Base-by-base conservation (phyloP, 352 stramenopile genomes). In the Phytophthora agathidicida region DNA sequence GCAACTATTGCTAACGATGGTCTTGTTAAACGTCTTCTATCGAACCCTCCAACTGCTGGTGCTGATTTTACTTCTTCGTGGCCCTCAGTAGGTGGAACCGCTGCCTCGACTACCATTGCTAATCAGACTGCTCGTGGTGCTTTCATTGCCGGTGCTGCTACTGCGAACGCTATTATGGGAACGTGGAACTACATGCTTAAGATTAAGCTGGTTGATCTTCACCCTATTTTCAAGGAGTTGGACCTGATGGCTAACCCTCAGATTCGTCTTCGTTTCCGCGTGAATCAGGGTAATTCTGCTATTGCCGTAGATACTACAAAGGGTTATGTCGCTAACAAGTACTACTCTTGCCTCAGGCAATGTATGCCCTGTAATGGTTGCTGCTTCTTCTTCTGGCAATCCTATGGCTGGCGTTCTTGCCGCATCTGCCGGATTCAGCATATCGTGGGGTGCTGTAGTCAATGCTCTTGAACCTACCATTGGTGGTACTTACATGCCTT, bases 101-200 rank as follows among this genome's bases (percentile, higher is more conserved):
- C 49, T 33, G 49, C 49, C 7, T 41, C 49, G 32, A 48, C 49
- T 0, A 59, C 28, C 2, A 59, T 59, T 6, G 11, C 38, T 32
- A 50, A 59, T 17, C 49, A 59, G 7, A 24, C 28, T 14, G n/a
- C 20, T 11, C 49, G 49, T 19, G 37, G 49, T 35, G 49, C 49
- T 0, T 58, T 58, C 2, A 37, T 58, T 1, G 37, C 49, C 22
- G 37, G 37, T 22, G 11, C 27, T 33, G 8, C 6, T 22, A 28
- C 36, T 14, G 49, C 37, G 48, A 11, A 20, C n/a, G 22, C 26
- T 0, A 43, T 41, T 14, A 33, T 48, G 33, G 43, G 30, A 30
- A 3, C n/a, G n/a, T n/a, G n/a, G n/a, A n/a, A n/a, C n/a, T n/a
- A n/a, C n/a, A 52, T 52, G 44, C 44, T 52, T 0, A 52, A 52